Evolutionary conservation across 768 basidiomycete genomes (phyloP).

Genomic region (Chlorophyllum brunneum): DNA sequence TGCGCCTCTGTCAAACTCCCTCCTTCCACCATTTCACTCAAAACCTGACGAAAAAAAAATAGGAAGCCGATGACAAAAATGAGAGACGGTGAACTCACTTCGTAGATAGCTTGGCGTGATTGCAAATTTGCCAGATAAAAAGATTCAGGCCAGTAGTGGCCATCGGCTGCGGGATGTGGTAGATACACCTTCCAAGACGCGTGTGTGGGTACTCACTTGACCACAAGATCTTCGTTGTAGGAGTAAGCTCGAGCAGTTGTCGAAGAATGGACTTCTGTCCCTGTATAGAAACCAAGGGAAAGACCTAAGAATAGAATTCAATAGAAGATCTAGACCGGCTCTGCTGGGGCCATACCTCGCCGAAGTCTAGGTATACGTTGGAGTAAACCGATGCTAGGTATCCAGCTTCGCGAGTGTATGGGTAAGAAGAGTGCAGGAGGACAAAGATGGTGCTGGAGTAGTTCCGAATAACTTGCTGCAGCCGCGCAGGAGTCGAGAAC

Average conservation of each 20-base stretch:
- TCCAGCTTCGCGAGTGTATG: conserved; percentile 73
- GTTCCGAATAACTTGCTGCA: conserved; percentile 66
- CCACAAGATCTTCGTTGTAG: conserved; percentile 80
- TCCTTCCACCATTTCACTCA: conserved; percentile 42
- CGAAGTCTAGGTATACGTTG: conserved; percentile 79
- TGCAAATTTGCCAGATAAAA: conserved; percentile 68
- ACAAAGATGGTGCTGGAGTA: conserved; percentile 60
- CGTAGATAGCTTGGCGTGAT: conserved; percentile 56
- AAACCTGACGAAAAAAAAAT: conserved; percentile 38
- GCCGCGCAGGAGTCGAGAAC: conserved; percentile 56
- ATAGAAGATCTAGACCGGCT: background rate
- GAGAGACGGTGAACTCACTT: no score
- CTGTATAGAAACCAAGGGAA: conserved; percentile 58
- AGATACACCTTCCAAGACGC: background rate
- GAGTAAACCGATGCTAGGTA: conserved; percentile 68
- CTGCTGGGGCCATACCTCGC: conserved; percentile 41
- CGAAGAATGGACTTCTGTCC: conserved; percentile 60
- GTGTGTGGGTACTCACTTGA: conserved; percentile 49
- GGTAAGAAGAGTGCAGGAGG: conserved; percentile 74
- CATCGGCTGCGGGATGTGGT: conserved; percentile 40
- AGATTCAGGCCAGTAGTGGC: conserved; percentile 74
- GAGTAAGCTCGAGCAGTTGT: conserved; percentile 66
- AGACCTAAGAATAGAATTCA: conserved; percentile 37
- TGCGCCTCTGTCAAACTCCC: conserved; percentile 52
- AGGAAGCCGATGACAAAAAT: background rate